Base-by-base conservation (phyloP, 805 yeast genomes). In the Candida peoriensis region DNA sequence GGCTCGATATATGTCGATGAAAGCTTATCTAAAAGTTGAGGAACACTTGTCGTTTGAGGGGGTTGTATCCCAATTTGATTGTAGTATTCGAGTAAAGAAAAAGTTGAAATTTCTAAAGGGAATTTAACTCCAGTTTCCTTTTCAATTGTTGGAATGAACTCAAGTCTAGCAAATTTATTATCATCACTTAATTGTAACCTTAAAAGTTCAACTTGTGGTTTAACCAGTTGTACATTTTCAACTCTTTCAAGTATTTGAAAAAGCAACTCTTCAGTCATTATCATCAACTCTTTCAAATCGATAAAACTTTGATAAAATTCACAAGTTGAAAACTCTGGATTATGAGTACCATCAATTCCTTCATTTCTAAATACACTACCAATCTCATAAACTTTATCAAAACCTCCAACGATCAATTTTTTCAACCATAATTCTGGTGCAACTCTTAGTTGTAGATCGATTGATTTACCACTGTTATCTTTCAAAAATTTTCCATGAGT, bases 361-460 rank as follows among this genome's bases (percentile, higher is more conserved):
- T 93, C 98, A 51, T 93, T 93, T 48, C 98, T 68, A 58, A 89
- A 93, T 30, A 70, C 78, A 34, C 74, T 70, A 1, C 97, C 97
- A 34, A 93, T 74, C 52, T 93, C 97, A 57, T 75, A 93, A 3
- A 93, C 80, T 45, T 74, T 76, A 46, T 89, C 95, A 50, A 89
- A 76, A 2, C 98, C 98, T 7, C 85, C 71, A 22, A 90, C 77
- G 3, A 88, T 73, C 33, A 93, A 60, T 44, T 83, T 72, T 53
- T 93, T 93, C 36, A 93, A 69, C 96, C 96, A 93, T 24, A 93
- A 61, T 52, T 90, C 98, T 0, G 98, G 98, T 0, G 98, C 97
- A 2, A 93, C 90, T 28, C 98, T 63, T 29, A 93, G 57, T 36
- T 74, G 79, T 8, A 87, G 58, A 10, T 63, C 61, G 2, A 50